Percentiles rank a stretch among this genome's conserved stretches.
Conservation (phyloP, 768 basidiomycete genomes). For the Amylocystis lapponica region DNA sequence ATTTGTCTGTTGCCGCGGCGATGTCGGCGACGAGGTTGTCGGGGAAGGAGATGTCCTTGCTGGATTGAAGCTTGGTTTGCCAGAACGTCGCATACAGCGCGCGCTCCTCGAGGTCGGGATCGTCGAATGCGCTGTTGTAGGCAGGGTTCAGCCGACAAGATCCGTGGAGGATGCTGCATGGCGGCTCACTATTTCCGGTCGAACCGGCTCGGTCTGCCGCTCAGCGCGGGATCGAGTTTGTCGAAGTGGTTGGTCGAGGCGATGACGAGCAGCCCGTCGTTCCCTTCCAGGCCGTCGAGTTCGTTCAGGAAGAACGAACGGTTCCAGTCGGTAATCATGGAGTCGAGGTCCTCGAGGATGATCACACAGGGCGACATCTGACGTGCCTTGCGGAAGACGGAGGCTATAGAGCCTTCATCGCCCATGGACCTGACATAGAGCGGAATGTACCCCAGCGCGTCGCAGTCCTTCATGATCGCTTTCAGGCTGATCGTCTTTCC, state of each 20-base stretch:
- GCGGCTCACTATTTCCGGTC: conserved; percentile 73
- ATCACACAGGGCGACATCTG: conserved; percentile 61
- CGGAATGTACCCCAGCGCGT: conserved; percentile 53
- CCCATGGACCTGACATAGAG: conserved; percentile 77
- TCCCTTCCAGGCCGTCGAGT: conserved; percentile 72
- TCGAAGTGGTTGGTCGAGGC: conserved; percentile 84
- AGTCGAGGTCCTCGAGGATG: conserved; percentile 66
- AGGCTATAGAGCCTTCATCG: conserved; percentile 63
- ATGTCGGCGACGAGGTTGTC: conserved; percentile 56
- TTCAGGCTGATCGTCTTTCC: conserved; percentile 84
- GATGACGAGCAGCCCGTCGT: conserved; percentile 75
- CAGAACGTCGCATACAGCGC: conserved; percentile 69
- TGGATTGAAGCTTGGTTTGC: conserved; percentile 68
- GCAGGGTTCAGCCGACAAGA: neutral
- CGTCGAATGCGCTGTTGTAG: conserved; percentile 54
- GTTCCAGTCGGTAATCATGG: conserved; percentile 70
- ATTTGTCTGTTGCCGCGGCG: conserved; percentile 53
- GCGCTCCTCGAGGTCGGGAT: conserved; percentile 62
- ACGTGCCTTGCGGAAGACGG: conserved; percentile 72
- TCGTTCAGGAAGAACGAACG: conserved; percentile 88
- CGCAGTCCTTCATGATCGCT: conserved; percentile 71
- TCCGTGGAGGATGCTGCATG: neutral
- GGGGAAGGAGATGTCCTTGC: conserved; percentile 59
- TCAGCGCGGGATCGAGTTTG: conserved; percentile 68
- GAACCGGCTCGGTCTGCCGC: conserved; percentile 75